Percentiles rank a stretch among this genome's conserved stretches.
These are phyloP conservation scores for Thelonectria rubi DNA, from an alignment of 2,329 filamentous ascomycete species.

Conservation along the genomic window DNA sequence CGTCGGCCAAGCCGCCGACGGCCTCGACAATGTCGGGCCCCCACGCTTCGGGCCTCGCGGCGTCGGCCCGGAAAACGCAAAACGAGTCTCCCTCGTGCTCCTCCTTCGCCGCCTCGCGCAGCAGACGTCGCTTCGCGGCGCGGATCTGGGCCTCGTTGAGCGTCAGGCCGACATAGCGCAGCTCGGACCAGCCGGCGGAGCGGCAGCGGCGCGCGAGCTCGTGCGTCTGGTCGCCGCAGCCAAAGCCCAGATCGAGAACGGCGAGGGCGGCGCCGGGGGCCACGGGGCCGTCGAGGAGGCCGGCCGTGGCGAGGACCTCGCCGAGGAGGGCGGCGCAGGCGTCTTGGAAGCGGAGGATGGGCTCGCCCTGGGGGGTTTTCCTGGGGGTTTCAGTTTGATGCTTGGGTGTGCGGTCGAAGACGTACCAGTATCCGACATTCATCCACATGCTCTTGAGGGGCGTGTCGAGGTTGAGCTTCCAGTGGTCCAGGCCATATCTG, in stretches of 20 bases:
- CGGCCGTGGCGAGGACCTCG: conserved; percentile 55
- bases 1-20: conserved; percentile 41
- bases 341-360: conserved; percentile 51
- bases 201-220: conserved; percentile 50
- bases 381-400: conserved; percentile 31
- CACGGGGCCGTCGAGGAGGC: conserved; percentile 44
- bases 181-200: conserved; percentile 35
- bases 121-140: conserved; percentile 45
- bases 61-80: conserved; percentile 59
- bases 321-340: conserved; percentile 61
- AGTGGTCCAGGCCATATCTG: conserved; percentile 63
- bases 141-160: conserved; percentile 56
- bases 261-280: conserved; percentile 37
- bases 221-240: conserved; percentile 66
- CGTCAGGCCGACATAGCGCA: conserved; percentile 64
- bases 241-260: conserved; percentile 65
- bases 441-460: conserved; percentile 66
- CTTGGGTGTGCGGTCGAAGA: conserved; percentile 10
- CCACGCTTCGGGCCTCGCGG: conserved; percentile 58
- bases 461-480: conserved; percentile 60
- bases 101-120: conserved; percentile 34
- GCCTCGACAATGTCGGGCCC: conserved; percentile 33
- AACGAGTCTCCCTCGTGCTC: conserved; percentile 36
- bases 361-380: conserved; percentile 43
- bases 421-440: conserved; percentile 70